Conservation (phyloP, 2,329 filamentous ascomycete species). For the Domatiomyces catenatus region DNA sequence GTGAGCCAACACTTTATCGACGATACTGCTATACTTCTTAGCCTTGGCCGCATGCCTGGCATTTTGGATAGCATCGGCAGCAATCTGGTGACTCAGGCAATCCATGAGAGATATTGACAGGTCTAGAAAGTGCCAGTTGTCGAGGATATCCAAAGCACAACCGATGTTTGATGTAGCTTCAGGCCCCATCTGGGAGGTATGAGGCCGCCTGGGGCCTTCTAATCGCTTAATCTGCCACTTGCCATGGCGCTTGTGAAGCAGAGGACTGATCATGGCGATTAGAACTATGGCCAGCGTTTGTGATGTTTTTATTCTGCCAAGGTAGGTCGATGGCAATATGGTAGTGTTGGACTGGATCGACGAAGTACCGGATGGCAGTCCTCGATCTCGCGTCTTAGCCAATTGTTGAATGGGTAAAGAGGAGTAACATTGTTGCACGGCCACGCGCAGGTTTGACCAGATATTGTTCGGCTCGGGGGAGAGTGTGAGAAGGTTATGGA, state of each 20-base stretch:
- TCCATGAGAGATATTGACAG: slow-evolving; percentile 10
- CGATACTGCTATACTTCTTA: background rate
- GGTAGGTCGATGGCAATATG: background rate
- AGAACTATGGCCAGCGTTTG: background rate
- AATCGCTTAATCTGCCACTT: slow-evolving; percentile 18
- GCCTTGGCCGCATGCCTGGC: slow-evolving; percentile 22
- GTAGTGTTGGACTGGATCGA: background rate
- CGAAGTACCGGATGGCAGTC: background rate
- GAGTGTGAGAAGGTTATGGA: background rate
- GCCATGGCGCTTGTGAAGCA: background rate
- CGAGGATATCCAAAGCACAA: slow-evolving; percentile 4
- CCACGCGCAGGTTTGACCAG: background rate
- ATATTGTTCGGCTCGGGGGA: background rate
- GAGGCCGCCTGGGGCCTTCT: slow-evolving; percentile 35
- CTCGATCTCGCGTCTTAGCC: background rate
- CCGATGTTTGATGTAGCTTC: slow-evolving; percentile 27
- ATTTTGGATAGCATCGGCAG: slow-evolving; percentile 20
- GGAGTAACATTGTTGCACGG: background rate
- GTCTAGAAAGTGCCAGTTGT: slow-evolving; percentile 12
- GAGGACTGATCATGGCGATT: background rate
- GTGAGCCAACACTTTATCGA: slow-evolving; percentile 3
- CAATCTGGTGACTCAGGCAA: slow-evolving; percentile 9
- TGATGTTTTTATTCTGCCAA: background rate
- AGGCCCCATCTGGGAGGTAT: slow-evolving; percentile 33
- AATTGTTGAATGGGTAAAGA: background rate